Percentiles rank a stretch among this genome's conserved stretches.
Conservation (phyloP, 805 yeast genomes). For the Blastobotrys attinorum region DNA sequence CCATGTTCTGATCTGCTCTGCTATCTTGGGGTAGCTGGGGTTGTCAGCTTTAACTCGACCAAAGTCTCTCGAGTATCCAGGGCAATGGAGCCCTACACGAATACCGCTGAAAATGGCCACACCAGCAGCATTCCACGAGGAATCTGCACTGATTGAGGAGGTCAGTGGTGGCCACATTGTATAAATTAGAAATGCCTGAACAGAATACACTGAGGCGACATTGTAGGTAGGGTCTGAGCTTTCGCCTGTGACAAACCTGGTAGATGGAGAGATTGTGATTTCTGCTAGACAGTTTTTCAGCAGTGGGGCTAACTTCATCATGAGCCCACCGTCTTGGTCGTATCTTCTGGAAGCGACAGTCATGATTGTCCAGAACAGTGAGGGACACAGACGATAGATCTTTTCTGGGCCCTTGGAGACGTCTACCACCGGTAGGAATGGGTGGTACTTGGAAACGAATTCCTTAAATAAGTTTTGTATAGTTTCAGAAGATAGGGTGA, state of each 20-base stretch:
- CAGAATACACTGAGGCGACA: conserved; percentile 86
- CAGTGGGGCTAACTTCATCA: conserved; percentile 55
- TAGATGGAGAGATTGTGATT: conserved; percentile 82
- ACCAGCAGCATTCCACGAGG: conserved; percentile 93
- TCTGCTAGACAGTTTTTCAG: conserved; percentile 77
- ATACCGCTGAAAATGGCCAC: conserved; percentile 90
- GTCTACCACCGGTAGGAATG: conserved; percentile 82
- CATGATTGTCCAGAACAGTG: conserved; percentile 89
- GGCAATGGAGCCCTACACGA: conserved; percentile 82
- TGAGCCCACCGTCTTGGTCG: conserved; percentile 33
- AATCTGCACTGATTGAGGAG: conserved; percentile 89
- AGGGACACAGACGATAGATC: conserved; percentile 72
- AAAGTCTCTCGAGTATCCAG: conserved; percentile 48
- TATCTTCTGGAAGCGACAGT: conserved; percentile 71
- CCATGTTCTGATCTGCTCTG: conserved; percentile 88
- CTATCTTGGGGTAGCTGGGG: conserved; percentile 32
- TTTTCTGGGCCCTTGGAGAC: conserved; percentile 73
- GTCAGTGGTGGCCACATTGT: conserved; percentile 96
- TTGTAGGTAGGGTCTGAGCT: conserved; percentile 62
- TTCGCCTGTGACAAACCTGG: conserved; percentile 48
- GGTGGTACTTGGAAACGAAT: conserved; percentile 72
- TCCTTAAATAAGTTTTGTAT: conserved; percentile 60
- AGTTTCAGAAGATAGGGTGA: conserved; percentile 51
- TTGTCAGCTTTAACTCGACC: conserved; percentile 40
- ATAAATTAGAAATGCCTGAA: conserved; percentile 82